Evolutionary conservation across 805 yeast species (phyloP).

Genomic region (Teunomyces lycoperdinae): DNA sequence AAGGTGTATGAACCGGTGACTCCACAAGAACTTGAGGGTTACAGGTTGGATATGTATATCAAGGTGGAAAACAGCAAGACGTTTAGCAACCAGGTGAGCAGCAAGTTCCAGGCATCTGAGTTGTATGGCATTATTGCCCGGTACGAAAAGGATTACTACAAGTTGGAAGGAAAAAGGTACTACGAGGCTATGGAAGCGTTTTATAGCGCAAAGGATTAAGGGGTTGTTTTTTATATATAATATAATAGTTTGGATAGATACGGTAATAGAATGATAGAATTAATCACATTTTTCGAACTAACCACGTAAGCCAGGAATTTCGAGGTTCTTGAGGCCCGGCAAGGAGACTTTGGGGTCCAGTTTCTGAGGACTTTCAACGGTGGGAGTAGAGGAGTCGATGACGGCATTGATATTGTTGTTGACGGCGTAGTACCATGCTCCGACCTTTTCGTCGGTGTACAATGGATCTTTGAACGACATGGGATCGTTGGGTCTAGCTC

Average conservation of each 20-base stretch:
- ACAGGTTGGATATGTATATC: slow-evolving; percentile 21
- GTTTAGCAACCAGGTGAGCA: slow-evolving; percentile 7
- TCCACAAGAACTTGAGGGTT: slow-evolving; percentile 20
- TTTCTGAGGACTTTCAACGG: background rate
- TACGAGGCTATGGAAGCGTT: slow-evolving; percentile 25
- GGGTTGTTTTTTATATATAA: background rate
- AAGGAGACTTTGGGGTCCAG: slow-evolving; percentile 12
- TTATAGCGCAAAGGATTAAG: slow-evolving; percentile 8
- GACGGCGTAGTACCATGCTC: slow-evolving; percentile 54
- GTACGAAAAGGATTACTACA: slow-evolving; percentile 17
- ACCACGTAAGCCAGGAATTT: background rate
- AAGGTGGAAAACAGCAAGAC: slow-evolving; percentile 10
- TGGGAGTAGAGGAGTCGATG: slow-evolving; percentile 1
- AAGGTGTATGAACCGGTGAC: slow-evolving; percentile 31
- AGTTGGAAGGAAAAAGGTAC: slow-evolving; percentile 22
- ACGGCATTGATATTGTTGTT: slow-evolving; percentile 45
- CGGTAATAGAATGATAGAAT: background rate
- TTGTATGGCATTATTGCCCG: slow-evolving; percentile 6
- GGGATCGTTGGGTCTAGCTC: slow-evolving; percentile 89
- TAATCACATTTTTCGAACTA: background rate
- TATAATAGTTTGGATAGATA: background rate
- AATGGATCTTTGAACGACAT: slow-evolving; percentile 77
- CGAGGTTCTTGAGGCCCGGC: slow-evolving; percentile 24
- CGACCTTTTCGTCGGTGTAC: slow-evolving; percentile 62
- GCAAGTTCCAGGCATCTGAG: slow-evolving; percentile 17